Evolutionary conservation across 2,329 filamentous ascomycete genomes (phyloP), one percentile per base, ranked within the genome.

Genomic region (Colletotrichum tamarilloi): DNA sequence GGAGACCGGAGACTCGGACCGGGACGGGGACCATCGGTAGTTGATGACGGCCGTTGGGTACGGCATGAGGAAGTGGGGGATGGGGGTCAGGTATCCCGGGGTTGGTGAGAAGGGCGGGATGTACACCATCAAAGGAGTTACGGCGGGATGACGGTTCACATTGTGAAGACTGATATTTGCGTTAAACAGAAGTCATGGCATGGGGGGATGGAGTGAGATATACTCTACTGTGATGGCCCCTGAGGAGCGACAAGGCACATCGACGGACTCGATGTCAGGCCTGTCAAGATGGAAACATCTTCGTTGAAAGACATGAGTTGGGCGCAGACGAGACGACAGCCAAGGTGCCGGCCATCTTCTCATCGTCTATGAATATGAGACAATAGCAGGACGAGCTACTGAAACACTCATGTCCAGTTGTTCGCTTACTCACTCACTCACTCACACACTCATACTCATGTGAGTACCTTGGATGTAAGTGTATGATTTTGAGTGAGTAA

Each of bases 41-140:
- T 91, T 88, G 77, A 92, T 88, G 68, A 85, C 85, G 6, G 86
- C 89, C 0, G 88, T 84, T 1, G 89, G 85, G 46, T 82, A 83
- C 16, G 79, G 79, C 14, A 78, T 81, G 38, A 86, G 80, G 71
- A 87, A 87, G 11, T 75, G 76, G 32, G 87, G 85, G 28, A 88
- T 75, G 38, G 80, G 71, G 11, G 76, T 68, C 14, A 76, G 74
- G 2, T 77, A 73, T 8, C 76, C 73, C 63, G 80, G 72, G 8
- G 73, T 72, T 38, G 81, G 79, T 14, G 87, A 82, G 58, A 84
- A 85, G 0, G 88, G 83, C 6, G 90, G 90, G 0, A 92, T 80
- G 78, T 91, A 88, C 55, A 92, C 80, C 16, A 91, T 78, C 55
- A 92, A 78, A 1, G 89, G 86, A 1, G 82, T 79, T 14, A 80